A percentile compares a stretch with the other conserved stretches of the same genome.
These are phyloP conservation scores for Aegilops speltoides DNA, from an alignment of 176 grass and related monocot genomes.

Conservation along the genomic window DNA sequence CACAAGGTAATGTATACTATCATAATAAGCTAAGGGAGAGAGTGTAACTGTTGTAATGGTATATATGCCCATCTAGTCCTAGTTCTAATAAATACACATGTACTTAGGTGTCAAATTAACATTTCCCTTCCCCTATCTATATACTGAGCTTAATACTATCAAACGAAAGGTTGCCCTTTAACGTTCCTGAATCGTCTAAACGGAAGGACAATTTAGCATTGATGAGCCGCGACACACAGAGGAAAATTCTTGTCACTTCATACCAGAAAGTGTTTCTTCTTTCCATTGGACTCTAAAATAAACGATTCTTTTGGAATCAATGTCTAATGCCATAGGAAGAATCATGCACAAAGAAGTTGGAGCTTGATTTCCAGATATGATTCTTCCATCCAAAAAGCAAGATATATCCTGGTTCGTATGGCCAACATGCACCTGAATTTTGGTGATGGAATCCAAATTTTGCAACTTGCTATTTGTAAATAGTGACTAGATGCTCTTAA, in stretches of 20 bases:
- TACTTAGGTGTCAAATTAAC: neutral
- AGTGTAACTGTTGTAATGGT: no score
- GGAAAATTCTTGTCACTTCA: neutral
- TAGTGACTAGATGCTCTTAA: conserved; percentile 27
- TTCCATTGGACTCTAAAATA: neutral
- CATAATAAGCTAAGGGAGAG: no score
- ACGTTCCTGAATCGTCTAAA: conserved; percentile 16
- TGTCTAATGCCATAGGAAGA: neutral
- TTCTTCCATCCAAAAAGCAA: conserved; percentile 32
- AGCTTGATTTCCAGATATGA: conserved; percentile 31
- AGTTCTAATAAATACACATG: no score
- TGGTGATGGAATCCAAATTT: conserved; percentile 40
- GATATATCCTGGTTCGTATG: conserved; percentile 32
- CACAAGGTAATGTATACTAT: no score
- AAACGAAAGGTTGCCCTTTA: neutral
- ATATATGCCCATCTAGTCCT: no score
- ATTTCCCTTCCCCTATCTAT: neutral
- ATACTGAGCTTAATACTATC: neutral
- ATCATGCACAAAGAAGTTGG: conserved; percentile 36
- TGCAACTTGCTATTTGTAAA: conserved; percentile 37
- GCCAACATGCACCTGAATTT: neutral
- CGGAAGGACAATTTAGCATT: neutral
- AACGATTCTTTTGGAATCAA: neutral
- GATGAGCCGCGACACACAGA: neutral
- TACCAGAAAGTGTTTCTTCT: neutral